Base-by-base conservation (phyloP, 2,329 filamentous ascomycete genomes). In the Nemania sp. region DNA sequence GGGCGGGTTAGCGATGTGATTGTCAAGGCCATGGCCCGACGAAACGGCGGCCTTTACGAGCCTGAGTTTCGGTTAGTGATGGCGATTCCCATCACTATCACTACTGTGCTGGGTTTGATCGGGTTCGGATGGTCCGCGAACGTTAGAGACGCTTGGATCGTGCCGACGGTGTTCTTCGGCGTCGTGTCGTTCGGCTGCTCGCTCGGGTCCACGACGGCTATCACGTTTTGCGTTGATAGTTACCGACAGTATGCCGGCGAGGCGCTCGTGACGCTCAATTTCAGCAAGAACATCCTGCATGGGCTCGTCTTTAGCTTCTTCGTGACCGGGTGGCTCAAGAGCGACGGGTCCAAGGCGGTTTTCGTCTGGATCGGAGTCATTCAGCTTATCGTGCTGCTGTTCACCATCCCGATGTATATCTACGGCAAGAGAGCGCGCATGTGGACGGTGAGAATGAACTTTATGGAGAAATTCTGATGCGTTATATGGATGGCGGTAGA, bases 171-270 rank as follows among this genome's bases (percentile, higher is more conserved):
- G 3, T 98, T 98, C 82, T 98, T 98, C 72, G 95, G 95, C 6
- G 79, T 98, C 55, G 90, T 97, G 35, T 96, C 93, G 0, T 98
- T 98, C 76, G 96, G 95, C 0, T 98, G 95, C 80, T 92, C 92
- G 2, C 85, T 98, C 1, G 95, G 93, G 0, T 94, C 91, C 29
- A 98, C 95, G 0, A 98, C 94, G 0, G 87, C 93, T 22, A 97
- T 98, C 76, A 98, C 95, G 0, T 98, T 97, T 75, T 94, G 92
- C 62, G 93, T 98, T 7, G 95, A 98, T 80, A 94, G 91, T 72
- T 98, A 98, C 80, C 87, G 94, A 11, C 92, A 97, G 76, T 98
- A 97, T 79, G 95, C 95, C 0, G 94, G 94, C 22, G 95, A 98
- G 80, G 94, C 95, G 2, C 85, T 98, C 38, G 96, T 98, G 15